Base-by-base conservation (phyloP, 352 stramenopile genomes). In the Phytopythium montanum region DNA sequence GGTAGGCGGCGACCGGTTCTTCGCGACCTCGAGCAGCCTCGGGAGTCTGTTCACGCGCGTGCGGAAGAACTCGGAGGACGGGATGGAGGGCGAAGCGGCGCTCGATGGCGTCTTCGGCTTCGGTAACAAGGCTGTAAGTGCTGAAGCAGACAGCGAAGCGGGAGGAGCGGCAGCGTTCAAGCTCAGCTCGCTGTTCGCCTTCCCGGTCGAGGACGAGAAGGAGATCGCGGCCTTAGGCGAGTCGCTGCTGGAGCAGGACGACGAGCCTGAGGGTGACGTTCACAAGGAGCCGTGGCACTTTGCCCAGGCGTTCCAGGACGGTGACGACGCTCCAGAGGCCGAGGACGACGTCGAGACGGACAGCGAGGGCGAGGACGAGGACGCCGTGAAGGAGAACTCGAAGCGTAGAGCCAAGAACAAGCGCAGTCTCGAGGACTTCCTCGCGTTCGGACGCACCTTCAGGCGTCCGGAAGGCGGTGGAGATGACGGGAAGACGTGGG, bases 61-160 rank as follows among this genome's bases (percentile, higher is more conserved):
- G 21, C 84, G 84, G 31, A 88, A 86, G 62, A 94, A 94, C 59
- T 94, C 84, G 46, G 84, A 94, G 50, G 84, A 94, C 48, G 84
- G 84, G 21, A 71, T 84, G 29, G 79, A 79, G 56, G 82, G 82
- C 13, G 84, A 94, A 65, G 81, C 84, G 26, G 84, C 84, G 3
- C 62, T 94, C 8, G 84, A 94, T 65, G 84, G 84, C 33, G 74
- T 94, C 14, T 79, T 87, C 68, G 56, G 68, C 2, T 68, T 73
- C 29, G 50, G 42, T 4, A 25, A 53, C 3, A 45, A 63, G 34
- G 50, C 62, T 42, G 56, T 58, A 13, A 31, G 39, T 26, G n/a
- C 44, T 18, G 25, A 38, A 5, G 64, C 62, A 31, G 49, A 28
- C 12, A 21, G 9, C 16, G 44, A 50, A 31, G 21, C 44, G 44